phyloP scores from a whole-genome alignment of 1,284 basidiomycete genomes.

The Phellinidium pouzarii region DNA sequence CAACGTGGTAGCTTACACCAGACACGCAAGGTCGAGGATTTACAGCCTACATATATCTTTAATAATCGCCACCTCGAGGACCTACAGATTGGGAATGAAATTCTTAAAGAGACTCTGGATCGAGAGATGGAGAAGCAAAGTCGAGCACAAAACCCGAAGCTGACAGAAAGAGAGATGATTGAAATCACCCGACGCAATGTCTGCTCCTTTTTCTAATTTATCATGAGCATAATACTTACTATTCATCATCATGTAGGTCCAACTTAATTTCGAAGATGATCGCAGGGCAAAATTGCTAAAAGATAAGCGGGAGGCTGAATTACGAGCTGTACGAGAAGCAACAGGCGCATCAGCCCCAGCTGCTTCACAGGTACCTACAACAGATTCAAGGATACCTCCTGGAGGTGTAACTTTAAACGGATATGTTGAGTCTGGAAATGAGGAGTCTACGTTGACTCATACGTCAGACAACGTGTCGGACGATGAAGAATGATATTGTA shows the following conservation, averaged over 20 bases:
- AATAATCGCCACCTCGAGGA: conserved; percentile 45
- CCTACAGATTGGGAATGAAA: conserved; percentile 52
- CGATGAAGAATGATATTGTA: background rate
- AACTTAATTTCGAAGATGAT: conserved; percentile 69
- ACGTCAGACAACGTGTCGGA: conserved; percentile 17
- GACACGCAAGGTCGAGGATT: conserved; percentile 34
- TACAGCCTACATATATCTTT: conserved; percentile 64
- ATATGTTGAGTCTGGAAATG: conserved; percentile 12
- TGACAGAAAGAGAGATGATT: conserved; percentile 49
- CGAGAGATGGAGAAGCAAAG: conserved; percentile 50
- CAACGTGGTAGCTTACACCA: conserved; percentile 3
- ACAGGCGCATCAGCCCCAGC: conserved; percentile 17
- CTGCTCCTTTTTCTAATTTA: conserved; percentile 14
- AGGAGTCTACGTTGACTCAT: conserved; percentile 18
- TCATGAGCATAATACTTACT: conserved; percentile 2
- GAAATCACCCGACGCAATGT: conserved; percentile 51
- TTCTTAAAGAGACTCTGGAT: conserved; percentile 55
- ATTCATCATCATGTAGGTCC: conserved; percentile 41
- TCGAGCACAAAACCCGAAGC: conserved; percentile 37
- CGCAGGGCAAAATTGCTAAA: conserved; percentile 45
- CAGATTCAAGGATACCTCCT: conserved; percentile 24
- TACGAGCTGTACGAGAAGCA: conserved; percentile 37
- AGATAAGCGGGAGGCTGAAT: conserved; percentile 52
- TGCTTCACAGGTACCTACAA: background rate
- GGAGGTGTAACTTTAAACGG: conserved; percentile 22